Percentiles rank a stretch among this genome's conserved stretches.
phyloP scores from a whole-genome alignment of 352 stramenopile genomes.

The Globisporangium nunn region DNA sequence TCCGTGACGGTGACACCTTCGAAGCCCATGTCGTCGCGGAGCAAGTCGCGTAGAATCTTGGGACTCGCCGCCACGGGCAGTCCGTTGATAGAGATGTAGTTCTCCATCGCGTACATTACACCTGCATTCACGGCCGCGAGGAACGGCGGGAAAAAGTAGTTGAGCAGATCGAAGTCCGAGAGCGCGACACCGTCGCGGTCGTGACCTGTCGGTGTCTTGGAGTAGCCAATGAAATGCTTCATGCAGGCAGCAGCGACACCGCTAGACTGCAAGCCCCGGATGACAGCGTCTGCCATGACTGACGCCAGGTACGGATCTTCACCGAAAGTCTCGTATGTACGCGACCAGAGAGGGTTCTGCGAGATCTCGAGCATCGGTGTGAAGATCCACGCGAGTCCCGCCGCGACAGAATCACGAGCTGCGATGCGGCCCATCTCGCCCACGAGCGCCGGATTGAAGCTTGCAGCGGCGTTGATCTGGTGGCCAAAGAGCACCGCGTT shows the following conservation, averaged over 20 bases:
- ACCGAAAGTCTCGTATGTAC: slow-evolving; percentile 92
- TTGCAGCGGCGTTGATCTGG: slow-evolving; percentile 83
- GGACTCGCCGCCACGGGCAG: slow-evolving; percentile 85
- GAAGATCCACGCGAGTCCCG: slow-evolving; percentile 89
- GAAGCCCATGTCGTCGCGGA: slow-evolving; percentile 84
- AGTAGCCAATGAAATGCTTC: slow-evolving; percentile 48
- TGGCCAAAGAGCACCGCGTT: slow-evolving; percentile 81
- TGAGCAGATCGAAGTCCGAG: slow-evolving; percentile 71
- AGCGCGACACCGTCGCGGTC: slow-evolving; percentile 72
- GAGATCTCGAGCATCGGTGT: slow-evolving; percentile 82
- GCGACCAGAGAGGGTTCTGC: slow-evolving; percentile 81
- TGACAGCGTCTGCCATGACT: slow-evolving; percentile 67
- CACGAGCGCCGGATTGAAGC: slow-evolving; percentile 81
- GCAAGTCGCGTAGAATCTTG: slow-evolving; percentile 67
- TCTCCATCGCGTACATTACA: slow-evolving; percentile 89
- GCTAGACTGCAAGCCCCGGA: slow-evolving; percentile 77
- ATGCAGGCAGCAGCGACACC: slow-evolving; percentile 37
- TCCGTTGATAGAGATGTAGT: slow-evolving; percentile 90
- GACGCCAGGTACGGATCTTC: slow-evolving; percentile 85
- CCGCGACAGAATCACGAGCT: slow-evolving; percentile 78
- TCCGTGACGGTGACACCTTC: slow-evolving; percentile 88
- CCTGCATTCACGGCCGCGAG: slow-evolving; percentile 70
- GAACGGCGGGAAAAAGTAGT: slow-evolving; percentile 82
- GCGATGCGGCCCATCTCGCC: slow-evolving; percentile 65
- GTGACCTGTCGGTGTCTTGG: slow-evolving; percentile 70